Evolutionary conservation across 2,329 filamentous ascomycete genomes (phyloP).

Genomic region (Diaporthe capsici): DNA sequence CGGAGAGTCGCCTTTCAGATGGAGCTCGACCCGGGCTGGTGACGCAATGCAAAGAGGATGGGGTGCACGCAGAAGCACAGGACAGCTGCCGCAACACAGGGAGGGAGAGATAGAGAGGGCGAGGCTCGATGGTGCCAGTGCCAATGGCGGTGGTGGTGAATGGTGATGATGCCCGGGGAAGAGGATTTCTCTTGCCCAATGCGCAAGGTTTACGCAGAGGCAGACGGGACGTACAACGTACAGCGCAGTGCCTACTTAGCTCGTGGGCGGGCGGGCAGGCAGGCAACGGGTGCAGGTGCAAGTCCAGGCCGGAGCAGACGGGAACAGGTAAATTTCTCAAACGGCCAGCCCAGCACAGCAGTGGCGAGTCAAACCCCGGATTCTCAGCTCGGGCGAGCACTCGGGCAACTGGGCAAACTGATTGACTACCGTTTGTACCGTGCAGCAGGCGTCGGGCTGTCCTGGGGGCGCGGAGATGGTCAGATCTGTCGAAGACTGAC

Average conservation of each 20-base stretch:
- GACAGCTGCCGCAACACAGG: constrained; percentile 21
- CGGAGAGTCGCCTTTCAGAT: neutral
- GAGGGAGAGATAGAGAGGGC: neutral
- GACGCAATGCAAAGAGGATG: constrained; percentile 40
- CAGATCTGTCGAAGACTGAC: constrained; percentile 1
- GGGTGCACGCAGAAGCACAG: constrained; percentile 16
- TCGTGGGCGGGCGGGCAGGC: constrained; percentile 20
- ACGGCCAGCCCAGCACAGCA: neutral
- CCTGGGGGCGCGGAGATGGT: constrained; percentile 23
- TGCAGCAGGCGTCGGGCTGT: neutral
- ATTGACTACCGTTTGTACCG: neutral
- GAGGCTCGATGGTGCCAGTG: constrained; percentile 8
- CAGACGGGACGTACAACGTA: constrained; percentile 18
- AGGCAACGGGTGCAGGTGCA: neutral
- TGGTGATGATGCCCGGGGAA: constrained; percentile 6
- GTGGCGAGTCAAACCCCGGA: constrained; percentile 6
- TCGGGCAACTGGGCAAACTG: constrained; percentile 2
- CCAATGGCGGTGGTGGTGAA: constrained; percentile 12
- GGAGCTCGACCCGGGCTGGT: constrained; percentile 19
- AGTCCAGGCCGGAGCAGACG: neutral
- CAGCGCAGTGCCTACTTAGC: constrained; percentile 16
- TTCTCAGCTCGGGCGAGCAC: constrained; percentile 1
- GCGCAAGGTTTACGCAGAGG: constrained; percentile 19
- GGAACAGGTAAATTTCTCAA: constrained; percentile 25
- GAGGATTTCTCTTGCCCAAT: constrained; percentile 20